Evolutionary conservation across 495 filamentous ascomycete genomes (phyloP).

Genomic region (Penicillium riverlandense): DNA sequence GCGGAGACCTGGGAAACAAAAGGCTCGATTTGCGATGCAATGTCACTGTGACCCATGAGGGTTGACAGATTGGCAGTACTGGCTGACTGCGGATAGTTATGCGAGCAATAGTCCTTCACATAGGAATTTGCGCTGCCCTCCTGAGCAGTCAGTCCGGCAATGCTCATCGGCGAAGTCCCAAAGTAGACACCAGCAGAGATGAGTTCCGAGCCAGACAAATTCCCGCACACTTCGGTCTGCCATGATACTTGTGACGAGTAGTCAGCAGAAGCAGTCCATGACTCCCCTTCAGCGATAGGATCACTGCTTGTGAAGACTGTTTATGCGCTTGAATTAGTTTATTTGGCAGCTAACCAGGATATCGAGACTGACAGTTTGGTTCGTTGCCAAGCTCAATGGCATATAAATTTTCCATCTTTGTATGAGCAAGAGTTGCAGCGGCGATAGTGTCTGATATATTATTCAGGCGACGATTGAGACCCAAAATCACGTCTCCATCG

Average conservation of each 20-base stretch:
- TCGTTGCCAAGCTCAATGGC: conserved; percentile 58
- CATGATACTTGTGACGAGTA: conserved; percentile 48
- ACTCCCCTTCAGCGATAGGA: conserved; percentile 42
- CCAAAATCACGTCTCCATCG: conserved; percentile 45
- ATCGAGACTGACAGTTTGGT: conserved; percentile 44
- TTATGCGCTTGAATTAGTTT: background rate
- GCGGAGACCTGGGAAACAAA: conserved; percentile 46
- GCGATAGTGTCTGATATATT: conserved; percentile 48
- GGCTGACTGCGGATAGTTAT: conserved; percentile 53
- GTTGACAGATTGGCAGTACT: conserved; percentile 23
- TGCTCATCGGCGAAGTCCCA: conserved; percentile 42
- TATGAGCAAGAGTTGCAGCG: conserved; percentile 41
- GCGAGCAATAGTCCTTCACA: conserved; percentile 48
- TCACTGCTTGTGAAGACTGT: conserved; percentile 19
- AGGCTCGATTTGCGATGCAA: conserved; percentile 35
- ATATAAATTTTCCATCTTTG: conserved; percentile 41
- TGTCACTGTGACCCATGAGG: conserved; percentile 46
- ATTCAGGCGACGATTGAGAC: conserved; percentile 51
- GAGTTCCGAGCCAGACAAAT: conserved; percentile 33
- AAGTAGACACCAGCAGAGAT: conserved; percentile 57
- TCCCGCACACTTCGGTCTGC: conserved; percentile 44
- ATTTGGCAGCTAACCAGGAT: background rate
- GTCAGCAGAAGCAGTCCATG: conserved; percentile 48
- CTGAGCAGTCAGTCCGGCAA: conserved; percentile 39
- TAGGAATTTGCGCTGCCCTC: conserved; percentile 42